Base-by-base conservation (phyloP, 805 yeast species). In the Wilhelminamyces savonicus region DNA sequence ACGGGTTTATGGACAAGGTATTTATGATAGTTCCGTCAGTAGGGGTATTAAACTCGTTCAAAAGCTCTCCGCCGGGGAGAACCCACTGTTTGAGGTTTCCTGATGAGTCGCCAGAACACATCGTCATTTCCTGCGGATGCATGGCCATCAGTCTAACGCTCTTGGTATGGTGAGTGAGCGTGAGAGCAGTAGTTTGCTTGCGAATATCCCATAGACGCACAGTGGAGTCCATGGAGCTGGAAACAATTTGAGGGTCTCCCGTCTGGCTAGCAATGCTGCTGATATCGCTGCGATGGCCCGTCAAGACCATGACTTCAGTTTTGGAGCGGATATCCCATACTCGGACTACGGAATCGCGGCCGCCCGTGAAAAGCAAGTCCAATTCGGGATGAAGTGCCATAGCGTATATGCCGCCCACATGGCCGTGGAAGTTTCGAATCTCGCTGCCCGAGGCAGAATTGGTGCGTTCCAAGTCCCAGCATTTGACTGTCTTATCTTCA, bases 381-480 rank as follows among this genome's bases (percentile, higher is more conserved):
- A 88, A 56, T 3, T 86, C 84, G 0, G 97, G 97, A 51, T 90
- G 97, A 11, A 87, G 51, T 34, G 78, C 90, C 24, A 88, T 66
- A 0, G 94, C 68, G 47, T 85, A 86, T 2, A 92, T 84, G 4
- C 95, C 94, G 18, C 94, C 84, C 16, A 85, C 65, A 59, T 92
- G 98, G 3, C 98, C 99, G 57, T 88, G 94, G 54, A 85, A 92
- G 44, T 87, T 86, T 32, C 97, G 64, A 4, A 87, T 73, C 41
- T 61, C 65, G 36, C 66, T 59, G 8, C 71, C 71, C 10, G 58
- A 47, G 2, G 52, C 37, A 2, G 84, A 76, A 42, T 75, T 75
- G 44, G 88, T 85, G 46, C 77, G 74, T 53, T 90, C 97, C 42
- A 92, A 66, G 61, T 92, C 99, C 97, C 97, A 92, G 55, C 97